Percentiles rank a stretch among this genome's conserved stretches.
phyloP scores from a whole-genome alignment of 1,139 yeast genomes.

The Geotrichum reessii region DNA sequence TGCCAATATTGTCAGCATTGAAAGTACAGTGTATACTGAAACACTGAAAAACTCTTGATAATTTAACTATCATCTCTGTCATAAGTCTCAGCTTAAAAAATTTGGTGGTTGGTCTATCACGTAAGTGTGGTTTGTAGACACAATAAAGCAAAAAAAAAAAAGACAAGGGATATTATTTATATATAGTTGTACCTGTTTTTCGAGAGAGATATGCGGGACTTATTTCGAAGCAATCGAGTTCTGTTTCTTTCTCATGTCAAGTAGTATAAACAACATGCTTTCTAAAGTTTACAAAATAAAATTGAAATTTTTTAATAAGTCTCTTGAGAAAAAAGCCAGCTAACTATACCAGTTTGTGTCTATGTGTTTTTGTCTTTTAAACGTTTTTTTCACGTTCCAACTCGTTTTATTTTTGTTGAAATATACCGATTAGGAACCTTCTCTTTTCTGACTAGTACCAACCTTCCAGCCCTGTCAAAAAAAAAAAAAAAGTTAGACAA shows the following conservation, averaged over 20 bases:
- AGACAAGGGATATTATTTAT: not conserved
- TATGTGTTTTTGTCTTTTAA: too few relatives aligned
- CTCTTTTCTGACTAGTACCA: too few relatives aligned
- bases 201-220: not conserved
- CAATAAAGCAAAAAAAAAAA: not conserved
- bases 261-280: not conserved
- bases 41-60: not conserved
- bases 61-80: not conserved
- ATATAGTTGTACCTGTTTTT: not conserved
- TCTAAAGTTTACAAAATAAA: not conserved
- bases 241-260: not conserved
- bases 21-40: not conserved
- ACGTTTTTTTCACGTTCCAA: too few relatives aligned
- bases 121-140: not conserved
- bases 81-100: not conserved
- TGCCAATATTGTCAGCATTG: not conserved
- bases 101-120: not conserved
- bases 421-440: too few relatives aligned
- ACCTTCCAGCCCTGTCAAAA: too few relatives aligned
- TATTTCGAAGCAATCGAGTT: not conserved
- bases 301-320: too few relatives aligned
- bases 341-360: too few relatives aligned
- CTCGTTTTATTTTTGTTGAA: too few relatives aligned
- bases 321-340: too few relatives aligned
- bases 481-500: too few relatives aligned